Evolutionary conservation across 2,329 filamentous ascomycete genomes (phyloP), one percentile per base, ranked within the genome.

Genomic region (Ophiostoma novo-ulmi): DNA sequence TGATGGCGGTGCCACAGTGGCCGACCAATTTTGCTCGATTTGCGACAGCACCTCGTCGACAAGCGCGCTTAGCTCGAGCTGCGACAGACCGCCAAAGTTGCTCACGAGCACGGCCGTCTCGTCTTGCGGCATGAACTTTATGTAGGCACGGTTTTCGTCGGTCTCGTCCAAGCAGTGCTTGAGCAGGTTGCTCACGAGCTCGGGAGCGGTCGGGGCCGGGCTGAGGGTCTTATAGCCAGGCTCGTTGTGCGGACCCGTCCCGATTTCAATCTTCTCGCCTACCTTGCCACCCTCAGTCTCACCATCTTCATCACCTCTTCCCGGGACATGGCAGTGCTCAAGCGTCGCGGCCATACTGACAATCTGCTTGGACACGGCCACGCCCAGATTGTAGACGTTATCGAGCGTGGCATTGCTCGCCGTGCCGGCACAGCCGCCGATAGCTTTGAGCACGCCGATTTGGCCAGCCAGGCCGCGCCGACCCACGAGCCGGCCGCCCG

Each of bases 201-300:
- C 83, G 36, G 82, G 77, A 0, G 83, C 79, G 10, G 82, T 79
- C 2, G 84, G 85, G 0, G 78, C 80, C 0, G 85, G 87, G 0
- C 83, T 84, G 22, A 88, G 75, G 77, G 86, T 87, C 75, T 80
- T 81, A 75, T 87, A 85, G 0, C 85, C 88, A 0, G 88, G 88
- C 77, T 91, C 88, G 75, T 89, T 89, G 76, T 91, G 88, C 17
- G 87, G 87, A 0, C 88, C 88, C 31, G 88, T 89, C 3, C 88
- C 88, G n/a, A 90, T 80, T 76, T 89, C 88, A 48, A 89, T 77
- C 71, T 86, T 78, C 1, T 79, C 76, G 11, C 78, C 79, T 1
- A 58, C 52, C 52, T 58, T 58, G 88, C 80, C 20, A 78, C 81
- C n/a, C 20, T 63, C 31, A 5, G 17, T 36, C 31, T 38, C 31